phyloP scores from a whole-genome alignment of 768 basidiomycete genomes.

The Russula griseocarnosa region DNA sequence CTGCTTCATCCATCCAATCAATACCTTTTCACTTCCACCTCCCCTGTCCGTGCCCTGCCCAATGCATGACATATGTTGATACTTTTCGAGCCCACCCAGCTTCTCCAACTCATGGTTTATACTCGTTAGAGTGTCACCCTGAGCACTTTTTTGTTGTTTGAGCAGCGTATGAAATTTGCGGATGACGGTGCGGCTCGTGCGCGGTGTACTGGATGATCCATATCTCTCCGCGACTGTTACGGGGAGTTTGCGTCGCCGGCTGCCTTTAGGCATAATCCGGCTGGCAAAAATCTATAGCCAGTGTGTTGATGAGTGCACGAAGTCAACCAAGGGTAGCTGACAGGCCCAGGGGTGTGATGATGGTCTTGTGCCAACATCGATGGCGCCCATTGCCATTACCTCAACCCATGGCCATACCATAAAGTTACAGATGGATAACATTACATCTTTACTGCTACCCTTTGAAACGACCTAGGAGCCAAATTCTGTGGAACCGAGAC shows the following conservation, averaged over 20 bases:
- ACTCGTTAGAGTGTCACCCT: conserved; percentile 43
- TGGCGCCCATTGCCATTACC: background rate
- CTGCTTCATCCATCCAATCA: conserved; percentile 72
- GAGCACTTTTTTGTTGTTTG: conserved; percentile 60
- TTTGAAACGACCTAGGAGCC: background rate
- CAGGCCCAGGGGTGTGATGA: too few relatives aligned
- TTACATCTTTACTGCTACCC: background rate
- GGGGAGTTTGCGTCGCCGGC: conserved; percentile 46
- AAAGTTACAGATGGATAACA: background rate
- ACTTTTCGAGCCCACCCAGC: conserved; percentile 74
- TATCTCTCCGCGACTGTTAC: conserved; percentile 36
- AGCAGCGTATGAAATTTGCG: conserved; percentile 76
- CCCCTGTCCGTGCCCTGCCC: conserved; percentile 82
- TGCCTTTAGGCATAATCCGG: conserved; percentile 40
- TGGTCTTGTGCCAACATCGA: background rate
- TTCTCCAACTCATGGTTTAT: conserved; percentile 58
- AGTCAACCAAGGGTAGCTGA: background rate
- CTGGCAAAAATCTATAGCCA: background rate
- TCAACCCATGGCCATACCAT: background rate
- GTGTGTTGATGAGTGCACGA: background rate
- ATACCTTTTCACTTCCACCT: conserved; percentile 80
- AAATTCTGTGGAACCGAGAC: background rate
- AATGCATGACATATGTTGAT: conserved; percentile 77
- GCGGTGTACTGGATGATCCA: conserved; percentile 48
- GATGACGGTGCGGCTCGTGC: conserved; percentile 68